Evolutionary conservation across 768 basidiomycete species (phyloP), one percentile per base, ranked within the genome.

Genomic region (Boletellus ananas): DNA sequence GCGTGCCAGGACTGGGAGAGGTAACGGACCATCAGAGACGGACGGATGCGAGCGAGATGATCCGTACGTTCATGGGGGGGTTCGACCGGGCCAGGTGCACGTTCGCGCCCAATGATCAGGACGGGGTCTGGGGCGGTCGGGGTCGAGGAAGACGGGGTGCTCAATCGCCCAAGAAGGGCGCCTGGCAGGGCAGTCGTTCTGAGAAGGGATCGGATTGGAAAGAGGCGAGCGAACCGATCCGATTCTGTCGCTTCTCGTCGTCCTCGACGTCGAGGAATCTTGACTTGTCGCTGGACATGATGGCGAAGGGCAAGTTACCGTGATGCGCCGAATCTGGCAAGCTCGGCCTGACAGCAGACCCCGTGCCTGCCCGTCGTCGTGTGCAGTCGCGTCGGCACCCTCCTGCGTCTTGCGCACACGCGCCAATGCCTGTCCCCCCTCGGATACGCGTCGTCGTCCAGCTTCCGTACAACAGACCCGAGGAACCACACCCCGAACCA

Each of bases 391-490:
- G n/a, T n/a, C n/a, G n/a, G n/a, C n/a, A n/a, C n/a, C n/a, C n/a
- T n/a, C n/a, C n/a, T n/a, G n/a, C 16, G 5, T 16, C 29, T 25
- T 34, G 11, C 37, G 20, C 42, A 33, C 43, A 38, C 41, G 12
- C 33, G 33, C 34, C 33, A 47, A 70, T 66, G 69, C 47, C 60
- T 6, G 44, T 56, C 5, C 50, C 71, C 5, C 50, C 71, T 6
- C 66, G 67, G 43, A 72, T 87, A 18, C 84, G 90, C 42, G 84
- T 93, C 20, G 82, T 93, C 27, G 84, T 93, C 35, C 78, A 87
- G 47, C 70, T 93, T 13, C 90, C 90, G 3, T 86, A 80, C 65
- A 83, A 89, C 63, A 78, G 89, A 41, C 87, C 89, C 11, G 85
- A 88, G 44, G 76, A 84, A 42, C 75, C 85, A 11, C 67, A 75